These are phyloP conservation scores for Coniosporium tulheliwenetii DNA, from an alignment of 2,329 filamentous ascomycete species.

Conservation along the genomic window DNA sequence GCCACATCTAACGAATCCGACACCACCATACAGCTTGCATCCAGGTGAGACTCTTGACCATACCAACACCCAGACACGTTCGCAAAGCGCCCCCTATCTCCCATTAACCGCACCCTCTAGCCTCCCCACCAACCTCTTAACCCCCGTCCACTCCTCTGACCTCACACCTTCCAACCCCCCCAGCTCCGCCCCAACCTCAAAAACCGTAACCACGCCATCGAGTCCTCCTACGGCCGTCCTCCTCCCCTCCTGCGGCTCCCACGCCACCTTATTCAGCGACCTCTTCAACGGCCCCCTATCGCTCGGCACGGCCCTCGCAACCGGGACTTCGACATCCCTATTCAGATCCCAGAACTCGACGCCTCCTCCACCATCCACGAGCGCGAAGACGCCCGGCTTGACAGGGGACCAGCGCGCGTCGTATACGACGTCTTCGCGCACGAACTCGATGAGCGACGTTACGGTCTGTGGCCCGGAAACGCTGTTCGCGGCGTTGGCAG, in stretches of 20 bases:
- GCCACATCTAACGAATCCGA: too few relatives aligned
- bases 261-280: conserved; percentile 86
- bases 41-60: too few relatives aligned
- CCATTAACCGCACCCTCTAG: conserved; percentile 27
- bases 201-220: conserved; percentile 78
- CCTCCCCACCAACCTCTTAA: conserved; percentile 76
- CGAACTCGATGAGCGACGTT: conserved; percentile 76
- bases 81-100: not conserved
- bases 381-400: conserved; percentile 84
- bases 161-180: conserved; percentile 74
- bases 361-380: conserved; percentile 84
- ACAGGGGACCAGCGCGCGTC: conserved; percentile 91
- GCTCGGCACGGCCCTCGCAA: conserved; percentile 47
- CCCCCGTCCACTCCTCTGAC: conserved; percentile 80
- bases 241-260: conserved; percentile 82
- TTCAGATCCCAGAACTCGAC: conserved; percentile 94
- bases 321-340: conserved; percentile 80
- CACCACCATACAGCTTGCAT: too few relatives aligned
- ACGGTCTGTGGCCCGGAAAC: conserved; percentile 24
- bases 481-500: conserved; percentile 38
- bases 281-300: conserved; percentile 51
- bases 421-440: conserved; percentile 91
- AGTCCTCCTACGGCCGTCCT: conserved; percentile 81
- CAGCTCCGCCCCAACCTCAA: conserved; percentile 71
- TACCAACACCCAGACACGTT: too few relatives aligned